Evolutionary conservation across 306 rosid genomes (phyloP), one percentile per base, ranked within the genome.

Genomic region (Prunus fruticosa): DNA sequence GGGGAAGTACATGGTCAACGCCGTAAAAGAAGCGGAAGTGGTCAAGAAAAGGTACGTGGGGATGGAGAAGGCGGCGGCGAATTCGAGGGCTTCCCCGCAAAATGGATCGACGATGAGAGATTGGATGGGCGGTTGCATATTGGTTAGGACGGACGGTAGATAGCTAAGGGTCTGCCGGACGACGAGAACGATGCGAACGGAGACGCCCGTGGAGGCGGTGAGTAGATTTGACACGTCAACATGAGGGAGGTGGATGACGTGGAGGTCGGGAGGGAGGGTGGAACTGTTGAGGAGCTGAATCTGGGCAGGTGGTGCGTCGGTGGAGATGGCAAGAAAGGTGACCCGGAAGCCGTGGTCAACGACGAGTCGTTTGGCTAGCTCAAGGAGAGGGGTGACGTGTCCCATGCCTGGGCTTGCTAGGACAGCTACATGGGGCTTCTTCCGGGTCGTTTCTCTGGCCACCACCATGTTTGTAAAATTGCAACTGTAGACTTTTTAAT

Each of bases 401-500:
- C 86, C 83, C 53, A 82, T 16, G 28, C 86, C 83, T 0, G 80
- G 82, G 76, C 82, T 54, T 3, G 82, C 66, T 5, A 82, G 54
- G 9, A 82, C 64, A 8, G 65, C 74, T 0, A 75, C 80, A 15
- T 78, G 80, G 4, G 74, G 72, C 57, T 72, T 64, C 8, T 57
- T 57, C 6, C 11, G 28, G 6, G 51, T 49, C 52, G 54, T 34
- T 19, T 56, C 69, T 56, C 62, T 14, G 15, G 28, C n/a, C n/a
- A n/a, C 4, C n/a, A 8, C 67, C 67, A 63, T 63, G 67, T 63
- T 15, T 63, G 65, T 34, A 5, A 47, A 47, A 10, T 51, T 0
- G 56, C n/a, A 13, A 2, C 18, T 25, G 69, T 6, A 13, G 60
- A 47, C 4, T 47, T 32, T 32, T 32, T 11, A 0, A 47, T 47